Evolutionary conservation across 371 early-diverging fungal species (phyloP).

Genomic region (Gilbertella persicaria): DNA sequence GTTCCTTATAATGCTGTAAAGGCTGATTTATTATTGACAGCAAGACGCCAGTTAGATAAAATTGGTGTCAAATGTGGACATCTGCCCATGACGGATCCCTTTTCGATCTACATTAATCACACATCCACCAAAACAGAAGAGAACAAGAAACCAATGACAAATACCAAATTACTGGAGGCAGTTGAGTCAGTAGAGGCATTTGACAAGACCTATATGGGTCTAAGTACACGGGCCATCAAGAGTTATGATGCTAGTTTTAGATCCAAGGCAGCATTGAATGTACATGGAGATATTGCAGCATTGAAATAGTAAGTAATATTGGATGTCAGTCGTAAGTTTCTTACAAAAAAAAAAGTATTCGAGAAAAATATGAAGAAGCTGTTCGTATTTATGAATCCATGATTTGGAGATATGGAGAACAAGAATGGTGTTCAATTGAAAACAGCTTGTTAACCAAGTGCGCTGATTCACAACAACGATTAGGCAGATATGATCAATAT

Average conservation of each 20-base stretch:
- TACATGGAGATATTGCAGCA: conserved; percentile 78
- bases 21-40: conserved; percentile 76
- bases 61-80: conserved; percentile 64
- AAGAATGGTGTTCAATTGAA: conserved; percentile 75
- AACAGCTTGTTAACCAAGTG: conserved; percentile 71
- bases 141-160: conserved; percentile 53
- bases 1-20: conserved; percentile 71
- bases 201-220: conserved; percentile 71
- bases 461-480: conserved; percentile 64
- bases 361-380: conserved; percentile 69
- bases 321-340: background rate
- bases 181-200: conserved; percentile 65
- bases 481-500: conserved; percentile 59
- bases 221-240: conserved; percentile 68
- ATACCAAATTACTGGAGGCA: conserved; percentile 66
- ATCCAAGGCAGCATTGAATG: conserved; percentile 58
- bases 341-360: conserved; percentile 38
- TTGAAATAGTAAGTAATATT: conserved; percentile 73
- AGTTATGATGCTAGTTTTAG: conserved; percentile 70
- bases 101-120: conserved; percentile 55
- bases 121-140: conserved; percentile 14
- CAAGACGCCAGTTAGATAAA: conserved; percentile 76
- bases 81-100: conserved; percentile 55
- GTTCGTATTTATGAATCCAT: conserved; percentile 69
- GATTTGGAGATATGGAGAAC: conserved; percentile 63